A percentile compares a stretch with the other conserved stretches of the same genome.
Conservation (phyloP, 2,329 filamentous ascomycete species). For the Colletotrichum gigasporum region DNA sequence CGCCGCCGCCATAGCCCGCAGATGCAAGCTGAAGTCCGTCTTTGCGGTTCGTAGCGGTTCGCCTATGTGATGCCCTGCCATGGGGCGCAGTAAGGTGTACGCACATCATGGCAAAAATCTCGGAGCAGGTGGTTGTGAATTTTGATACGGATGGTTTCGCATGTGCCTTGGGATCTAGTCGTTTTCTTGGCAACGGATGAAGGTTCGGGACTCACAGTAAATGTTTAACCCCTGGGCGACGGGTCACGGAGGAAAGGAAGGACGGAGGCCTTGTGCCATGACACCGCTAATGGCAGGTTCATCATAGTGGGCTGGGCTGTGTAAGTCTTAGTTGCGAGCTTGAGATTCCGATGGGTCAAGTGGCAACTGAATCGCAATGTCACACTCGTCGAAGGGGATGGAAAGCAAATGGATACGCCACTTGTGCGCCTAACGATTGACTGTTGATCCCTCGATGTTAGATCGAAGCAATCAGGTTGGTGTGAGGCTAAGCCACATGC, state of each 20-base stretch:
- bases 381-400: slow-evolving; percentile 36
- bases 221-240: no score
- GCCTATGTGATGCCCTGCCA: slow-evolving; percentile 54
- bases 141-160: no score
- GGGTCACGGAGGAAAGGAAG: slow-evolving; percentile 35
- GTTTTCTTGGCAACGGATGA: no score
- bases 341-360: neutral
- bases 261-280: slow-evolving; percentile 2
- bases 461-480: neutral
- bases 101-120: neutral
- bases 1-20: slow-evolving; percentile 42
- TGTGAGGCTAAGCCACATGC: neutral
- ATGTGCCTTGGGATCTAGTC: no score
- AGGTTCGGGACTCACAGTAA: no score
- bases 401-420: slow-evolving; percentile 35
- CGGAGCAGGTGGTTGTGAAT: neutral
- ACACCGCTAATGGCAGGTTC: no score
- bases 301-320: no score
- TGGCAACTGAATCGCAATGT: slow-evolving; percentile 28
- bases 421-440: slow-evolving; percentile 32
- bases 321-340: neutral
- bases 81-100: slow-evolving; percentile 43
- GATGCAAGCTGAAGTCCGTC: slow-evolving; percentile 51
- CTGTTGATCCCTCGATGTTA: no score
- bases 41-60: slow-evolving; percentile 55